A percentile compares a stretch with the other conserved stretches of the same genome.
These are phyloP conservation scores for Colletotrichum horii DNA, from an alignment of 2,329 filamentous ascomycete genomes.

Conservation along the genomic window DNA sequence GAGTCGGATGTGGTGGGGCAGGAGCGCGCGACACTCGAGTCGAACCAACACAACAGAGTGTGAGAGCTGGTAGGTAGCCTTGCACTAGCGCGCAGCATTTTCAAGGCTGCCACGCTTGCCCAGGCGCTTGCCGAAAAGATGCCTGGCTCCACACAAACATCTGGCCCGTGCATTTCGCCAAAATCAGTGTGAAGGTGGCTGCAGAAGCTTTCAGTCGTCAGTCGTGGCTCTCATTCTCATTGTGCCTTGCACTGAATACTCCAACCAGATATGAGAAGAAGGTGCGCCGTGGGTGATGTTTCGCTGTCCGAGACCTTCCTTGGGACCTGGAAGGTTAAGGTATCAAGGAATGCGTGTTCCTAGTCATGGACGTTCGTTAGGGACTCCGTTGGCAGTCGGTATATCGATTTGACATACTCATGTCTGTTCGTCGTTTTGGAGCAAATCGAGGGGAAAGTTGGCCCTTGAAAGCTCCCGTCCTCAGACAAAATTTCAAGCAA, in stretches of 20 bases:
- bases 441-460: background rate
- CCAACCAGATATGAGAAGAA: background rate
- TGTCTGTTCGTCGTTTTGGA: background rate
- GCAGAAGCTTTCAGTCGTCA: background rate
- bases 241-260: background rate
- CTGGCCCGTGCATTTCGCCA: constrained; percentile 5
- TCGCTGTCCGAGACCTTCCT: background rate
- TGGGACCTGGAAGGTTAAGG: background rate
- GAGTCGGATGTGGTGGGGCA: constrained; percentile 15
- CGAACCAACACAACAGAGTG: constrained; percentile 8
- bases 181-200: background rate
- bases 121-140: background rate
- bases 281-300: background rate
- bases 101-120: constrained; percentile 8
- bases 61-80: constrained; percentile 15
- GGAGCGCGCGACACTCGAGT: background rate
- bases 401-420: background rate
- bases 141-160: constrained; percentile 2
- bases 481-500: background rate
- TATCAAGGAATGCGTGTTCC: background rate
- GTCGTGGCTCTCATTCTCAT: background rate
- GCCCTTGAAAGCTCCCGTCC: background rate
- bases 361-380: background rate
- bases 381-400: background rate
- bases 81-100: constrained; percentile 1